Base-by-base conservation (phyloP, 345 rosid species). In the Abelmoschus esculentus region DNA sequence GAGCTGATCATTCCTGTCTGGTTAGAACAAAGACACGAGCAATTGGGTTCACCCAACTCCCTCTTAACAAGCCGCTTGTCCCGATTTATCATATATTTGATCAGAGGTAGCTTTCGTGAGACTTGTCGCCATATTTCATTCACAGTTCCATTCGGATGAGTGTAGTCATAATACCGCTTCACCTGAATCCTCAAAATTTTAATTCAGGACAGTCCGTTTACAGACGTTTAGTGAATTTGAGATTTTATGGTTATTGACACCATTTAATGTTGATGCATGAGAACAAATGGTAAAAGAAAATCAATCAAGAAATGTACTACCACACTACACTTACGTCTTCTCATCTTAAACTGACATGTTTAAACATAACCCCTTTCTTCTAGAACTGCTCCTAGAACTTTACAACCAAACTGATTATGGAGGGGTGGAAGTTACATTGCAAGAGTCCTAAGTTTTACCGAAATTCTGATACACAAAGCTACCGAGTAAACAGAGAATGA, bases 121-220 rank as follows among this genome's bases (percentile, higher is more conserved):
- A 95, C 82, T 81, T 90, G 86, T 28, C 86, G 90, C 99, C 99
- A 95, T 58, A 91, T 87, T 80, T 90, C 97, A 62, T 87, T 82
- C 69, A 91, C 97, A 54, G 96, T 81, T 82, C 99, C 99, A 67
- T 86, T 74, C 10, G 87, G 82, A 74, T 77, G 54, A 14, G 18
- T 76, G 44, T 85, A 78, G 31, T 82, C 92, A 52, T 86, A 95
- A 70, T 85, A 95, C 31, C 83, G 81, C 75, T 75, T 86, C 72
- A 91, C 89, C 99, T 93, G 91, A 67, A 76, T 28, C 67, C 34
- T 36, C 53, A 62, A 32, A 60, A 47, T 36, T 69, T 69, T 22
- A 29, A 44, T 54, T 69, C 3, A 36, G 49, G 36, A 64, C 42
- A 47, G 55, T 62, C 52, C 11, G n/a, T 63, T 10, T 18, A 64